Percentiles rank a stretch among this genome's conserved stretches.
phyloP scores from a whole-genome alignment of 148 eudicot genomes.

The Pouteria glomerata region DNA sequence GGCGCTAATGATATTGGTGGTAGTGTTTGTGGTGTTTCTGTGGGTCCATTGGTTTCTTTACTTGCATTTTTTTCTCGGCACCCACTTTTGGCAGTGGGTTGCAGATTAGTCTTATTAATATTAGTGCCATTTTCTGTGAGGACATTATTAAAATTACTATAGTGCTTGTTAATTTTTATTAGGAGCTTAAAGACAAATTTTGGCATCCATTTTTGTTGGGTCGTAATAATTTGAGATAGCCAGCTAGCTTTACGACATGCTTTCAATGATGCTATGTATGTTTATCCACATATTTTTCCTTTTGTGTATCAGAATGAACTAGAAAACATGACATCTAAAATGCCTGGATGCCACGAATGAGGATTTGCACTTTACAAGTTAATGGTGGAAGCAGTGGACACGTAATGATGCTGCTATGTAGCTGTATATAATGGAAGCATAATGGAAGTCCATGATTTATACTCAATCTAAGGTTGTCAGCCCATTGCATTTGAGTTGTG shows the following conservation, averaged over 20 bases:
- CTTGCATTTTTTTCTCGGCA: background rate
- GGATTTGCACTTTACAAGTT: conserved; percentile 73
- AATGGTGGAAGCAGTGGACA: conserved; percentile 41
- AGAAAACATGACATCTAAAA: conserved; percentile 54
- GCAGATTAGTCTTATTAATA: background rate
- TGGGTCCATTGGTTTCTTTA: conserved; percentile 2
- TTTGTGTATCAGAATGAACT: conserved; percentile 53
- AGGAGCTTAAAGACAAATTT: background rate
- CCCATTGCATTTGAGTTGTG: background rate
- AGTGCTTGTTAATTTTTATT: background rate
- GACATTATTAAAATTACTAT: background rate
- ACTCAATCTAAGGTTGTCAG: conserved; percentile 5
- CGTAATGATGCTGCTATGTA: too few relatives aligned
- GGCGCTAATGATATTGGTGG: too few relatives aligned
- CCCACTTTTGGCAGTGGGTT: conserved; percentile 1
- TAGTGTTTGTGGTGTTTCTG: too few relatives aligned
- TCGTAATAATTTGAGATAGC: background rate
- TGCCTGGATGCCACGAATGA: conserved; percentile 99
- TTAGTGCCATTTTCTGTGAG: background rate
- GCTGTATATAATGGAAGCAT: conserved; percentile 2
- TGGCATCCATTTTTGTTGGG: background rate
- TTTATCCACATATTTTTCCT: background rate
- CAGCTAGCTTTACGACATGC: background rate
- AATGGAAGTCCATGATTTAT: background rate
- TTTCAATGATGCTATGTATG: background rate